These are phyloP conservation scores for Termitomyces sp. DNA, from an alignment of 768 basidiomycete genomes.

Conservation along the genomic window DNA sequence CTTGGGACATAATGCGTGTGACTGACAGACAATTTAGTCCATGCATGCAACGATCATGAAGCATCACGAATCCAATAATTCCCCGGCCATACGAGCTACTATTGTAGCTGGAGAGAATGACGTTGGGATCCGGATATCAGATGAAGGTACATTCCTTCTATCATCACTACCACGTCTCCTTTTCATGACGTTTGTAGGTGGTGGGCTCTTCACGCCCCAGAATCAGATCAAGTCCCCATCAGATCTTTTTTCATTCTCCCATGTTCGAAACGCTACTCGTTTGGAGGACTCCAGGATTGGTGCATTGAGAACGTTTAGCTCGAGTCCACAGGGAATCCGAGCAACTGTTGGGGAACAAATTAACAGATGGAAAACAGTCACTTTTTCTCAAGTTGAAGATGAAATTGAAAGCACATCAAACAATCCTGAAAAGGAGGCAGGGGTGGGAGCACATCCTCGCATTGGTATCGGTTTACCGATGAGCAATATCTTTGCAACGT, in stretches of 20 bases:
- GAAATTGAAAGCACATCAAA: constrained; percentile 17
- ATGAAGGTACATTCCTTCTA: constrained; percentile 53
- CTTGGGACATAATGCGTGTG: background rate
- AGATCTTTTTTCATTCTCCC: constrained; percentile 88
- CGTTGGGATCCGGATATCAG: constrained; percentile 82
- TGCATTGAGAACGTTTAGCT: constrained; percentile 58
- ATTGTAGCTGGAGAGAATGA: constrained; percentile 71
- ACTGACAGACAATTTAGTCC: constrained; percentile 36
- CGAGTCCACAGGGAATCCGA: constrained; percentile 55
- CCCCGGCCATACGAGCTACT: constrained; percentile 69
- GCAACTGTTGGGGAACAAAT: constrained; percentile 84
- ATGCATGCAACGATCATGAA: constrained; percentile 61
- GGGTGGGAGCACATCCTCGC: constrained; percentile 48
- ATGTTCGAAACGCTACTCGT: constrained; percentile 68
- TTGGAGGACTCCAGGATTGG: constrained; percentile 62
- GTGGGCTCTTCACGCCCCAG: constrained; percentile 53
- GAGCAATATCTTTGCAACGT: constrained; percentile 87
- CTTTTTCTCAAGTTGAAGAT: constrained; percentile 13
- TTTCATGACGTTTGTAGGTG: constrained; percentile 40
- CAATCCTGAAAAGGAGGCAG: constrained; percentile 37
- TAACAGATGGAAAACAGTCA: constrained; percentile 33
- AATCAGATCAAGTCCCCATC: constrained; percentile 51
- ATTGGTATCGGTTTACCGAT: constrained; percentile 85
- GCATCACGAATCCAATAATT: constrained; percentile 33
- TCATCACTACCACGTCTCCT: background rate